Conservation (phyloP, 2,329 filamentous ascomycete species). For the Nemania abortiva region DNA sequence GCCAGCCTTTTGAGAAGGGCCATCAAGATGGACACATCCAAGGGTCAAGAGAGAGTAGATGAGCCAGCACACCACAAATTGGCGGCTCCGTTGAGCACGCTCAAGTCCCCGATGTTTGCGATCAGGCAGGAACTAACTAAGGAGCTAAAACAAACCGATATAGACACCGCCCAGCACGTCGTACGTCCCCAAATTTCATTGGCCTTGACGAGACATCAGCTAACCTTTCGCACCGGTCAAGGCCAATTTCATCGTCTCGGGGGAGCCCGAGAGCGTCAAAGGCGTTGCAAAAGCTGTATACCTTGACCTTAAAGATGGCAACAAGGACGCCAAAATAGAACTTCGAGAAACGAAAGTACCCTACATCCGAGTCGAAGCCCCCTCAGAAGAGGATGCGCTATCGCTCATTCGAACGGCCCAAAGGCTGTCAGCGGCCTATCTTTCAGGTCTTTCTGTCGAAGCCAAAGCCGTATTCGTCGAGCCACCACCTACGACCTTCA, state of each 20-base stretch:
- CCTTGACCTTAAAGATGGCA: conserved; percentile 58
- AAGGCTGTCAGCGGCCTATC: conserved; percentile 28
- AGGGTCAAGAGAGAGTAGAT: neutral
- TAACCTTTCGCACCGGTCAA: conserved; percentile 19
- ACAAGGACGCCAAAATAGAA: conserved; percentile 47
- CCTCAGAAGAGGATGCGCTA: conserved; percentile 34
- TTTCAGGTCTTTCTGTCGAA: conserved; percentile 22
- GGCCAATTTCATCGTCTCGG: conserved; percentile 31
- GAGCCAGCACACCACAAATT: neutral
- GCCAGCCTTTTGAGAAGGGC: no score
- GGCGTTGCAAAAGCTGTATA: conserved; percentile 29
- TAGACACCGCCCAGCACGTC: no score
- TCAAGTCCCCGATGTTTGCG: conserved; percentile 8
- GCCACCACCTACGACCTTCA: conserved; percentile 36
- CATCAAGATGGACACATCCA: neutral
- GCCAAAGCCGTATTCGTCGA: conserved; percentile 42
- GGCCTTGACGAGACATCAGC: neutral
- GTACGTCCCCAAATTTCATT: conserved; percentile 17
- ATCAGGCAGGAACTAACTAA: conserved; percentile 17
- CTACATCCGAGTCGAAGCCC: conserved; percentile 39
- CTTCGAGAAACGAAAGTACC: conserved; percentile 25
- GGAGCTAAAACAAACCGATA: no score
- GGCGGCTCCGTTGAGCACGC: neutral
- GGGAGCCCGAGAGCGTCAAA: neutral
- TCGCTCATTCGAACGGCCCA: conserved; percentile 38